Evolutionary conservation across 148 eudicot genomes (phyloP), one percentile per base, ranked within the genome.

Genomic region (Drosera capensis): DNA sequence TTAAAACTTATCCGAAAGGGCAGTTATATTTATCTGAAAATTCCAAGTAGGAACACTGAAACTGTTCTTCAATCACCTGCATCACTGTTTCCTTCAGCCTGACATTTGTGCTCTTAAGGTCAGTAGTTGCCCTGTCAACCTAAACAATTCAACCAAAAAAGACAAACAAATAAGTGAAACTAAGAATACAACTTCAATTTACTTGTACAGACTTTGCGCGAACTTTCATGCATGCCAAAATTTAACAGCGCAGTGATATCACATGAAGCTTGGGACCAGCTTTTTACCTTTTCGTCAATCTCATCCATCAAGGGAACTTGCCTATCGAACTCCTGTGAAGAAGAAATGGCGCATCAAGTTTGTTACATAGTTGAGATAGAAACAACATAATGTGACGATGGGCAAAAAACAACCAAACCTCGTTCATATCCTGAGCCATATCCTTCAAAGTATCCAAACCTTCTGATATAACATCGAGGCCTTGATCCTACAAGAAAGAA

Each of bases 231-330:
- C n/a, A n/a, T n/a, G n/a, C n/a, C n/a, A 5, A 28, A 4, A 34
- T 34, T 34, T 15, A 41, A 41, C 20, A 1, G 9, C 14, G 9
- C 0, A 41, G 1, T 4, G 8, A 41, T 15, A 4, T n/a, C 21
- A 17, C 5, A 39, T 2, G 14, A 41, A 17, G 45, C 14, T 34
- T 11, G 11, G 38, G 38, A 2, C 14, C 15, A 12, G 37, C 1
- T 23, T 15, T 21, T 54, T 54, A 78, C 85, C 79, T 77, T 77
- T 20, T 58, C 67, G 44, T 73, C 71, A 25, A 73, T 73, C 58
- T 78, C 85, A 47, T 73, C 79, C 76, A 77, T 55, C 15, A 77
- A 40, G 1, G 71, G 76, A 20, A 48, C 73, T 67, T 77, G 84
- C 49, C 74, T 55, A 45, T 71, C 80, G 1, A 71, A 25, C 54